Base-by-base conservation (phyloP, 495 filamentous ascomycete genomes). In the Amphirosellinia nigrospora region DNA sequence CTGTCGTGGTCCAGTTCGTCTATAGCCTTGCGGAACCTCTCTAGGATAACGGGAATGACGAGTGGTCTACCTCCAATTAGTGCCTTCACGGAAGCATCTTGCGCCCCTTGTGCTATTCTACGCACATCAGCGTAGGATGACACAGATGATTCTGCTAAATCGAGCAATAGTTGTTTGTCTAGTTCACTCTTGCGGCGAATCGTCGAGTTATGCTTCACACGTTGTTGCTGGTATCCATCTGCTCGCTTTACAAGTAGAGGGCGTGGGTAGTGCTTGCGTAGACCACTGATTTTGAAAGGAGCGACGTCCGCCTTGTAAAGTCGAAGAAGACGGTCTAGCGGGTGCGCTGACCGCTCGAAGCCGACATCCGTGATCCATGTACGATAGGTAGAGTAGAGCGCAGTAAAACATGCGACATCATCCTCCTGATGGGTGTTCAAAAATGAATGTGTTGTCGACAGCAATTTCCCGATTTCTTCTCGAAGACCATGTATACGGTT, bases 281-380 rank as follows among this genome's bases (percentile, higher is more conserved):
- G 80, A 1, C 96, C 96, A 74, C 90, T 96, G 74, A 97, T 92
- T 81, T 97, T 98, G 84, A 97, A 99, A 0, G 94, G 92, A 39
- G 91, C 88, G 46, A 93, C 92, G 75, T 99, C 96, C 10, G 93
- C 90, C 65, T 87, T 86, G 67, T 97, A 89, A 13, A 99, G 87
- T 55, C 93, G 87, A 9, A 89, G 88, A 15, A 98, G 89, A 30
- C 96, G 86, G 75, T 99, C 96, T 36, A 99, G 82, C 11, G 96
- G 92, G 77, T 97, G 96, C 7, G 96, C 95, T 10, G 94, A 97
- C 68, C 96, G 85, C 76, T 99, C 96, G 68, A 97, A 96, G 23
- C 96, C 96, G 55, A 98, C 94, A 73, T 99, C 96, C 9, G 96
- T 91, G 74, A 99, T 97, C 93, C 94, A 99, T n/a, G 91, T 94